Percentiles rank a stretch among this genome's conserved stretches.
phyloP scores from a whole-genome alignment of 768 basidiomycete species.

The Leccinum disarticulatum region DNA sequence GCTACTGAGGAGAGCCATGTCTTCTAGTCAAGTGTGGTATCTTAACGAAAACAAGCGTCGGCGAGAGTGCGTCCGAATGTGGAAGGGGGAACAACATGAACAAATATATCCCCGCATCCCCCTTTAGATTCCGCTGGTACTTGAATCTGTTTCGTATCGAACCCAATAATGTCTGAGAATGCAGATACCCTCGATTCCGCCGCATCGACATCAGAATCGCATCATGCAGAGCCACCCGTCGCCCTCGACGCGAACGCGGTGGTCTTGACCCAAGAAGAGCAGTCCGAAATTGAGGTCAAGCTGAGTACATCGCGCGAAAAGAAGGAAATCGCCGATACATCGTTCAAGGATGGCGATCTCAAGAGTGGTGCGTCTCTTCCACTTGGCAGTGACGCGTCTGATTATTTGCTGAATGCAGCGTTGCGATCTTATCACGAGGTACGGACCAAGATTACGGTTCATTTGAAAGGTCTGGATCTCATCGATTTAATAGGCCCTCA shows the following conservation, averaged over 20 bases:
- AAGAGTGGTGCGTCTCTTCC: constrained; percentile 52
- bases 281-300: constrained; percentile 44
- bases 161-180: constrained; percentile 18
- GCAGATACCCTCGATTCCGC: neutral
- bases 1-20: constrained; percentile 66
- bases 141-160: neutral
- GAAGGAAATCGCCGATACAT: constrained; percentile 65
- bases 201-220: constrained; percentile 6
- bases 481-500: constrained; percentile 48
- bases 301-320: constrained; percentile 60
- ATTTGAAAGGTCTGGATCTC: constrained; percentile 2
- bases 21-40: neutral
- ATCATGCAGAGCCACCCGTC: neutral
- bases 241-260: constrained; percentile 24
- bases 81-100: constrained; percentile 22
- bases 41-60: neutral
- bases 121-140: neutral
- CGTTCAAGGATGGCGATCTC: constrained; percentile 64
- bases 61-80: constrained; percentile 1
- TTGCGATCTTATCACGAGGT: constrained; percentile 75
- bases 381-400: constrained; percentile 1
- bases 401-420: constrained; percentile 43
- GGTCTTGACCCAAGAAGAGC: constrained; percentile 17
- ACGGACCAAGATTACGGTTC: constrained; percentile 1
- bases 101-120: constrained; percentile 23